Percentiles rank a stretch among this genome's conserved stretches.
phyloP scores from a whole-genome alignment of 352 stramenopile species.

The Pythium dissotocum region DNA sequence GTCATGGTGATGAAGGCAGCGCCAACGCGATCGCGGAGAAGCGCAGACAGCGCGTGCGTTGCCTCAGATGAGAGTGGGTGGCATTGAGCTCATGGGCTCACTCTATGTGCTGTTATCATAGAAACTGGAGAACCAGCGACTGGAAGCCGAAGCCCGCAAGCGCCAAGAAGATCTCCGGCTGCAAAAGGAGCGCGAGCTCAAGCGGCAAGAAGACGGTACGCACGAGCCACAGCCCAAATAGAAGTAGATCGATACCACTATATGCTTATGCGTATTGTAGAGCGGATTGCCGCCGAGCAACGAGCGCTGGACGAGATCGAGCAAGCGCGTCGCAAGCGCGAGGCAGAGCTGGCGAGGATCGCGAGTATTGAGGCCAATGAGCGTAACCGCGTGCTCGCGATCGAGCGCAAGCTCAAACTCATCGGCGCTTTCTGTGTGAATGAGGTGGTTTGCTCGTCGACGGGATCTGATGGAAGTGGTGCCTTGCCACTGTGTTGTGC shows the following conservation, averaged over 20 bases:
- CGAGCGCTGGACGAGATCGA: slow-evolving; percentile 36
- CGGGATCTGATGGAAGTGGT: not conserved
- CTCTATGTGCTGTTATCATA: slow-evolving; percentile 10
- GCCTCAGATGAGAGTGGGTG: not conserved
- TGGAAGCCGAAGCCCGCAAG: slow-evolving; percentile 54
- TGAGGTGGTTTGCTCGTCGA: slow-evolving; percentile 31
- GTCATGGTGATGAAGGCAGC: not conserved
- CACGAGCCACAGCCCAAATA: no score
- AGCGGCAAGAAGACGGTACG: slow-evolving; percentile 50
- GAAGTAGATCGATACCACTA: not conserved
- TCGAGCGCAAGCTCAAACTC: slow-evolving; percentile 50
- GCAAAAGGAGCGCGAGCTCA: slow-evolving; percentile 44
- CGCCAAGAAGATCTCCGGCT: slow-evolving; percentile 45
- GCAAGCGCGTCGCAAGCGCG: slow-evolving; percentile 24
- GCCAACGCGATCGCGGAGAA: slow-evolving; percentile 33
- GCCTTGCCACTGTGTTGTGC: slow-evolving; percentile 25
- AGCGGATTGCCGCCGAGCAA: slow-evolving; percentile 41
- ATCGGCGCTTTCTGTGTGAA: slow-evolving; percentile 52
- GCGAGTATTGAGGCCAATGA: slow-evolving; percentile 46
- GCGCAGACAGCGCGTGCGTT: slow-evolving; percentile 29
- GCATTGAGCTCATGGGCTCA: not conserved
- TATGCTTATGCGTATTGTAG: slow-evolving; percentile 16
- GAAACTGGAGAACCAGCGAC: slow-evolving; percentile 74
- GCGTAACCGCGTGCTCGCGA: slow-evolving; percentile 25
- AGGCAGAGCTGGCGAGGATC: slow-evolving; percentile 43